Percentiles rank a stretch among this genome's conserved stretches.
These are phyloP conservation scores for Diaporthe citrichinensis DNA, from an alignment of 2,329 filamentous ascomycete genomes.

Conservation along the genomic window DNA sequence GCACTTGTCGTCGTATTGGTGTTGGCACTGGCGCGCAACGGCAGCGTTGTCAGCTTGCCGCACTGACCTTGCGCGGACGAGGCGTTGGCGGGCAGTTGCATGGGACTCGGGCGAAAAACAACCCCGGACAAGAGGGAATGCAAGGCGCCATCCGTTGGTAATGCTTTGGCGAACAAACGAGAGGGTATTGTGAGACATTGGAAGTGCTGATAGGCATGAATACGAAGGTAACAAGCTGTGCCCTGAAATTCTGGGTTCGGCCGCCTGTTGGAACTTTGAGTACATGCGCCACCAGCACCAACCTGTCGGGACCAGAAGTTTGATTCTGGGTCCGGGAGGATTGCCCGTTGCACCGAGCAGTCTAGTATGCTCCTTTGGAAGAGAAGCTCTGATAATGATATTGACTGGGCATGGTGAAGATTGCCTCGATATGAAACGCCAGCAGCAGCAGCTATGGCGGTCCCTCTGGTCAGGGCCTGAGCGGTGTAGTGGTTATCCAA, in stretches of 20 bases:
- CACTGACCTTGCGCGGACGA: constrained; percentile 19
- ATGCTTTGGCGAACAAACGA: not conserved
- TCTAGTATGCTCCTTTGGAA: not conserved
- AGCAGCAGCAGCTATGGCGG: not conserved
- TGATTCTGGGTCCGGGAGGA: not conserved
- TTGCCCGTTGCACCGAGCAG: not conserved
- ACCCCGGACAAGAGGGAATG: not conserved
- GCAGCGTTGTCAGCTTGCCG: constrained; percentile 26
- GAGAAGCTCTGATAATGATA: not conserved
- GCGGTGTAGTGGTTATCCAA: constrained; percentile 7
- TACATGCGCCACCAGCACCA: not conserved
- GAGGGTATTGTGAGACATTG: constrained; percentile 20
- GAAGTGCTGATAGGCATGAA: constrained; percentile 25
- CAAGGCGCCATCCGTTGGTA: constrained; percentile 5
- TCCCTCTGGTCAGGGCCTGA: not conserved
- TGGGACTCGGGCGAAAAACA: constrained; percentile 17
- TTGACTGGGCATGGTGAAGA: not conserved
- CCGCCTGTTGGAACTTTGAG: not conserved
- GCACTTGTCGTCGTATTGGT: constrained; percentile 15
- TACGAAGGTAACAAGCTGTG: not conserved
- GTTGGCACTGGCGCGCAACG: constrained; percentile 1
- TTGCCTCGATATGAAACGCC: constrained; percentile 3
- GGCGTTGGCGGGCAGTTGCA: constrained; percentile 7
- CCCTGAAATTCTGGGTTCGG: not conserved
- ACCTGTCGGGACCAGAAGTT: not conserved